Evolutionary conservation across 1,139 yeast species (phyloP).

Genomic region (Debaryomycetaceae sp.): DNA sequence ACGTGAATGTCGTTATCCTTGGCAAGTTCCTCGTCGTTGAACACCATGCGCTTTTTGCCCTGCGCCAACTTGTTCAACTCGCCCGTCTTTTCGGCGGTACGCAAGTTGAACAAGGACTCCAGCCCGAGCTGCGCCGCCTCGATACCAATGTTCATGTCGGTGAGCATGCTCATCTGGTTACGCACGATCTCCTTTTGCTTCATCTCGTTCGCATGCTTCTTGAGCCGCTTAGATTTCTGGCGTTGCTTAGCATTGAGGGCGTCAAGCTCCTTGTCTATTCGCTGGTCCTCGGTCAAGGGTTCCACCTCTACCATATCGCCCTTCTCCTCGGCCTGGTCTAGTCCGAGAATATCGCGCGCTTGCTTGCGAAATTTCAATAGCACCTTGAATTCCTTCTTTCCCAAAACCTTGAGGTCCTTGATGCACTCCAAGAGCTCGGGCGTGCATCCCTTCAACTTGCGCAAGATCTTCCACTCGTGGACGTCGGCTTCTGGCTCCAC

Average conservation of each 20-base stretch:
- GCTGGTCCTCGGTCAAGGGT: constrained; percentile 77
- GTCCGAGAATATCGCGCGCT: constrained; percentile 68
- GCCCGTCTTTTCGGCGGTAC: constrained; percentile 79
- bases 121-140: constrained; percentile 83
- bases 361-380: constrained; percentile 82
- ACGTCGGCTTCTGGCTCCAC: constrained; percentile 41
- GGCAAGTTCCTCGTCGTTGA: constrained; percentile 42
- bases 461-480: constrained; percentile 62
- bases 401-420: constrained; percentile 85
- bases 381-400: constrained; percentile 82
- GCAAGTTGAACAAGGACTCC: constrained; percentile 73
- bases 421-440: constrained; percentile 72
- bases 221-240: constrained; percentile 63
- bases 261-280: constrained; percentile 73
- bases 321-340: constrained; percentile 46
- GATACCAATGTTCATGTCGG: constrained; percentile 86
- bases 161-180: constrained; percentile 94
- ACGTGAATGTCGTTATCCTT: constrained; percentile 45
- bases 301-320: constrained; percentile 48
- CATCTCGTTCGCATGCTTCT: constrained; percentile 67
- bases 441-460: constrained; percentile 65
- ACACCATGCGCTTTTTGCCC: constrained; percentile 76
- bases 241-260: constrained; percentile 64
- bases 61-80: constrained; percentile 59
- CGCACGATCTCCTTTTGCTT: constrained; percentile 84